Evolutionary conservation across 2,329 filamentous ascomycete genomes (phyloP).

Genomic region (Tetracladium maxilliforme): DNA sequence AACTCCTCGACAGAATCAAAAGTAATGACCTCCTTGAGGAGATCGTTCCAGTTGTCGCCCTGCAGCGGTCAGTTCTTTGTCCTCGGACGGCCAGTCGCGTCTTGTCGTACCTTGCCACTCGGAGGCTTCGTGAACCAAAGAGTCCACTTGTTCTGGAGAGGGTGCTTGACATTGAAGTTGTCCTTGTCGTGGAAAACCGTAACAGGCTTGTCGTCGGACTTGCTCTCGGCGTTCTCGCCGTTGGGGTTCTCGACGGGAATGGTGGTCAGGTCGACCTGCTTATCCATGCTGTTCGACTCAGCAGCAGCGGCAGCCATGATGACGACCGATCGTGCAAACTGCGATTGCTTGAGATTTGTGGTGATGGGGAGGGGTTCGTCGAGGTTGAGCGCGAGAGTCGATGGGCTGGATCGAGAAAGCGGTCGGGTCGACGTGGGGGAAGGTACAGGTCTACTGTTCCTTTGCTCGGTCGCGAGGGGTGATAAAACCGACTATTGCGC

Average conservation of each 20-base stretch:
- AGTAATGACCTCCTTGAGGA: constrained; percentile 95
- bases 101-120: constrained; percentile 62
- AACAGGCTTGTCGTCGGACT: constrained; percentile 46
- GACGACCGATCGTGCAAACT: not conserved
- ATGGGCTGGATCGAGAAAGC: too few species aligned
- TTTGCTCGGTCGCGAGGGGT: too few species aligned
- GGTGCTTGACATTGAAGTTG: constrained; percentile 99
- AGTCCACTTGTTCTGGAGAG: constrained; percentile 94
- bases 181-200: constrained; percentile 98
- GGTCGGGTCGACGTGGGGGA: too few species aligned
- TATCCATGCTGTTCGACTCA: constrained; percentile 3
- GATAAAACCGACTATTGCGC: too few species aligned
- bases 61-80: constrained; percentile 18
- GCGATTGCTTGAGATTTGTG: not conserved
- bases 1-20: constrained; percentile 99
- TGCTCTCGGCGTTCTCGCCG: constrained; percentile 24
- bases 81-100: constrained; percentile 1
- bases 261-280: constrained; percentile 52
- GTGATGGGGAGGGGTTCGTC: not conserved
- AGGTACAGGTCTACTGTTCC: too few species aligned
- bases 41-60: constrained; percentile 97
- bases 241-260: constrained; percentile 42
- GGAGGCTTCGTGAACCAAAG: constrained; percentile 99
- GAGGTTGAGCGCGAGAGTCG: too few species aligned
- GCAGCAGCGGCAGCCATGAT: not conserved